Conservation (phyloP, 2,329 filamentous ascomycete species). For the Incumbomyces lentus region DNA sequence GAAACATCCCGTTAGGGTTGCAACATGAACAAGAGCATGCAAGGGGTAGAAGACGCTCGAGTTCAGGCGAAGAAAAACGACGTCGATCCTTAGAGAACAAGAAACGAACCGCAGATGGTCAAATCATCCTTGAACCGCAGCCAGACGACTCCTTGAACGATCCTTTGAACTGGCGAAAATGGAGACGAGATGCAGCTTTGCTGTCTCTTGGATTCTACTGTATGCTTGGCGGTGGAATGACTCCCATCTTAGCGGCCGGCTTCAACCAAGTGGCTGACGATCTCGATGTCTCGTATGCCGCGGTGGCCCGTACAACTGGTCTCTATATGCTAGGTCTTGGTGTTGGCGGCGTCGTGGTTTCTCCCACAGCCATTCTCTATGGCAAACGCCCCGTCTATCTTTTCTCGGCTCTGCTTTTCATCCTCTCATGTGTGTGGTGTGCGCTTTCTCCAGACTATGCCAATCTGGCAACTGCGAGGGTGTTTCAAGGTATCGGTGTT, state of each 20-base stretch:
- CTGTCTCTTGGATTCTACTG: conserved; percentile 83
- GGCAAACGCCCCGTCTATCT: conserved; percentile 91
- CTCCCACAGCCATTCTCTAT: conserved; percentile 80
- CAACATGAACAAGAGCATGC: conserved; percentile 42
- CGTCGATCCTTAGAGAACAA: conserved; percentile 26
- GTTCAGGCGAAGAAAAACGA: conserved; percentile 10
- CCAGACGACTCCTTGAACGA: conserved; percentile 86
- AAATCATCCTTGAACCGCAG: conserved; percentile 81
- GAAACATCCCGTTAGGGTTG: conserved; percentile 53
- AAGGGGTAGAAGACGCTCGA: conserved; percentile 26
- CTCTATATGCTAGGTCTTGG: conserved; percentile 92
- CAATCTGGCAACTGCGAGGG: conserved; percentile 68
- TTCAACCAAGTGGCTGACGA: conserved; percentile 67
- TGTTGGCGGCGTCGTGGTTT: conserved; percentile 70
- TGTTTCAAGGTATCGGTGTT: conserved; percentile 80
- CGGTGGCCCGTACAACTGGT: conserved; percentile 77
- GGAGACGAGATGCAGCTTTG: conserved; percentile 69
- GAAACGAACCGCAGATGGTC: conserved; percentile 72
- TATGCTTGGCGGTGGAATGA: conserved; percentile 87
- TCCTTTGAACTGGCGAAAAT: conserved; percentile 79
- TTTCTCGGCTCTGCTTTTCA: conserved; percentile 63
- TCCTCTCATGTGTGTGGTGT: conserved; percentile 70
- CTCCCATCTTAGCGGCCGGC: conserved; percentile 77
- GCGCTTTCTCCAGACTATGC: conserved; percentile 70
- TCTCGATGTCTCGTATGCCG: conserved; percentile 56